Base-by-base conservation (phyloP, 306 rosid species). In the Cucurbita ficifolia region DNA sequence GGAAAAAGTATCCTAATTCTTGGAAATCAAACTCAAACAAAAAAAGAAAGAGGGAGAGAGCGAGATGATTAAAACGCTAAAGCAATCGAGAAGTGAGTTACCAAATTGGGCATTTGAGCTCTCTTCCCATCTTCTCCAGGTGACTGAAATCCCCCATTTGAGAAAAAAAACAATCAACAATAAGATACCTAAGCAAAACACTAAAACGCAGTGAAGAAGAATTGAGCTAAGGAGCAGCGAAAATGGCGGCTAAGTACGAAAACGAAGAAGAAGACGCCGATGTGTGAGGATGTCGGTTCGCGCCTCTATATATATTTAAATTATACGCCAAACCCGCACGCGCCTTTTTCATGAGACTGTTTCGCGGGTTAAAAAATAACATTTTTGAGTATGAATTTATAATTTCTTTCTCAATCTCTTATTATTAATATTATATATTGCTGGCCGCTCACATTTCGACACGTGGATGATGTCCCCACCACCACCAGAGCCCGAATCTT, bases 61-160 rank as follows among this genome's bases (percentile, higher is more conserved):
- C 51, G 63, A 52, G 29, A 63, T 7, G 6, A 17, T 16, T 49
- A 70, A 9, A 70, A 50, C 2, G 50, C 0, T 29, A 17, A 29
- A 72, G 36, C 10, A 72, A 54, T 39, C 13, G 62, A 53, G 64
- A 72, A 36, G 19, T 54, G 16, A 7, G 12, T 36, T 86, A 92
- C 98, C 98, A 94, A 19, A 94, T 90, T 22, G 98, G 98, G 58
- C 98, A 94, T 29, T 89, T 86, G 78, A 94, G 93, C 73, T 94
- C 97, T 80, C 79, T 83, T 57, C 95, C 95, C 97, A 94, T 89
- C 80, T 58, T 84, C 80, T 94, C 96, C 3, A 94, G 87, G 82
- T 88, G 81, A 73, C 33, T 60, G 48, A 65, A 52, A 70, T 77
- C 83, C 52, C 51, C 89, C 96, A 88, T 90, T 90, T 70, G 59